Evolutionary conservation across 208 protist genomes (phyloP), one percentile per base, ranked within the genome.

Genomic region (Leishmania turanica): DNA sequence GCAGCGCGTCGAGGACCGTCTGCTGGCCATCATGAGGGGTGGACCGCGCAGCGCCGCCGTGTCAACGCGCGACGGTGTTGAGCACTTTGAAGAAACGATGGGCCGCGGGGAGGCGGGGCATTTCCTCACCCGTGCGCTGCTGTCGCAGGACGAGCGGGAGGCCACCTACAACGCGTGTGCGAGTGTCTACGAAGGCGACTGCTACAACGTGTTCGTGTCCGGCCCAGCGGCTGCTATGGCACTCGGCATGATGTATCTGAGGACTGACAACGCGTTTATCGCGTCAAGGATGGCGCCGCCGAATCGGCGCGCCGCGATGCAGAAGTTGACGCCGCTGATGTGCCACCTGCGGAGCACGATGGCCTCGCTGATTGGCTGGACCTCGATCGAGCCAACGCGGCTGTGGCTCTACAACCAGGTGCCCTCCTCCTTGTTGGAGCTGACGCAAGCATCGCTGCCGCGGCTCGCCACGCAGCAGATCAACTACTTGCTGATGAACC

Each of bases 291-390:
- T 97, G 42, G 78, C 84, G 47, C 90, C 90, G 37, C 88, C 92
- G 2, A 84, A 93, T 72, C 83, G 87, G 45, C 70, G 91, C 17
- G 82, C 84, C 13, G 92, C 86, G n/a, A 83, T 95, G 65, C 91
- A 97, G 83, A 86, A 85, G 15, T 62, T 97, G 51, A 93, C 86
- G 37, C 94, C 94, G n/a, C 54, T 89, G 51, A 71, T 95, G 77
- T 93, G 90, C 79, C 85, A 95, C 24, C 82, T 97, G 58, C 94
- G 94, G n/a, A 91, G 91, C 40, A 88, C 83, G 86, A 91, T 96
- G 87, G 84, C 92, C 66, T 87, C 89, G 49, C 87, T 97, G 47
- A 85, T 96, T 42, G 71, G 80, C 64, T 97, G 94, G 92, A 80
- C 78, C 78, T 70, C 42, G 31, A 90, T 96, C 72, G 84, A 89